Conservation (phyloP, 2,329 filamentous ascomycete genomes). For the Epicoccum sorghinum region DNA sequence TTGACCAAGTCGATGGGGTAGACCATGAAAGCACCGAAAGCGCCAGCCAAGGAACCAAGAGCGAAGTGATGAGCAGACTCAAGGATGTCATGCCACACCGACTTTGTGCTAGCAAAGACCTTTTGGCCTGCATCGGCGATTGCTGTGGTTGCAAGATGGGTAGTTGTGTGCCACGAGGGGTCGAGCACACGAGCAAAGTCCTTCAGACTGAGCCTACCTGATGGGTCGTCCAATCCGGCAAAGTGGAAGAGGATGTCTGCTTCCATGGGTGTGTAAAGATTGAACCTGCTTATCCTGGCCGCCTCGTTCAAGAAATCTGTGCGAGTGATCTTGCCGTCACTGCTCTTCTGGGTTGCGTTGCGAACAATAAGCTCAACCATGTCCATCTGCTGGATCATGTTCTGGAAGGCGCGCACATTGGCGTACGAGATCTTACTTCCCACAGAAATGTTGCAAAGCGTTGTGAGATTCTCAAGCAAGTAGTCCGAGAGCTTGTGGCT, state of each 20-base stretch:
- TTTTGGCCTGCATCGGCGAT: slow-evolving; percentile 56
- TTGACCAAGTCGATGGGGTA: slow-evolving; percentile 99
- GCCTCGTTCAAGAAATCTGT: slow-evolving; percentile 95
- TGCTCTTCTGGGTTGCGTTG: slow-evolving; percentile 80
- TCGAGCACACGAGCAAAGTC: slow-evolving; percentile 97
- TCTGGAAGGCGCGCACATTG: slow-evolving; percentile 97
- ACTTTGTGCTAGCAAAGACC: slow-evolving; percentile 61
- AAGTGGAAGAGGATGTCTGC: slow-evolving; percentile 99
- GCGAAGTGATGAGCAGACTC: slow-evolving; percentile 90
- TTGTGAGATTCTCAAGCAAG: slow-evolving; percentile 85
- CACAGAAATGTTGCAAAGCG: slow-evolving; percentile 90
- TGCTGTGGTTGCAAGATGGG: slow-evolving; percentile 59
- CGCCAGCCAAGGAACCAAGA: slow-evolving; percentile 87
- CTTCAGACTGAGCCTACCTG: slow-evolving; percentile 77
- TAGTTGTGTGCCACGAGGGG: slow-evolving; percentile 80
- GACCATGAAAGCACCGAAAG: slow-evolving; percentile 98
- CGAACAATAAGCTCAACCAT: slow-evolving; percentile 92
- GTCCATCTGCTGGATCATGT: slow-evolving; percentile 97
- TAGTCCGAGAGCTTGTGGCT: slow-evolving; percentile 98
- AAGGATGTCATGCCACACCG: slow-evolving; percentile 67
- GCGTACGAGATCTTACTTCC: slow-evolving; percentile 96
- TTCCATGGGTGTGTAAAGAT: slow-evolving; percentile 97
- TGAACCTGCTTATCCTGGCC: slow-evolving; percentile 88
- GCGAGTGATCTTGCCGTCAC: slow-evolving; percentile 90
- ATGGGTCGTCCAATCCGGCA: slow-evolving; percentile 87